phyloP scores from a whole-genome alignment of 306 rosid species.

The Castanospermum australe region DNA sequence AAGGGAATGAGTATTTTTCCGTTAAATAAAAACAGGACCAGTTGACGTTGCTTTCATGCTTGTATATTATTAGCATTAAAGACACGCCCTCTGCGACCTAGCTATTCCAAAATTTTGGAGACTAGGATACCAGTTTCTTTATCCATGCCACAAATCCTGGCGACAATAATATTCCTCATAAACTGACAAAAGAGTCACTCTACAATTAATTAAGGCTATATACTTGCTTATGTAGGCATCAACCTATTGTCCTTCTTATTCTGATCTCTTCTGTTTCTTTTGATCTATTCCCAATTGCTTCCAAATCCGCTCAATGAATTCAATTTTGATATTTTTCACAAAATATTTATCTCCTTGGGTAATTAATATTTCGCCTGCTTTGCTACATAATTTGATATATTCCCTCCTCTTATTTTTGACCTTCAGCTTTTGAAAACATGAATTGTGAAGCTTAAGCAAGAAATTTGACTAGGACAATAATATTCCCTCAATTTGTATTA shows the following conservation, averaged over 20 bases:
- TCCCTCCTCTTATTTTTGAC: background rate
- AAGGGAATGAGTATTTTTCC: background rate
- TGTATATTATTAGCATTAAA: background rate
- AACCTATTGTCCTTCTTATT: background rate
- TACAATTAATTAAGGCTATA: background rate
- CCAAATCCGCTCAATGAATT: background rate
- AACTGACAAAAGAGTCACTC: slow-evolving; percentile 26
- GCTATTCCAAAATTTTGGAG: slow-evolving; percentile 8
- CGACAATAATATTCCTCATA: slow-evolving; percentile 40
- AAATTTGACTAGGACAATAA: background rate
- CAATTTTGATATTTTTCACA: background rate
- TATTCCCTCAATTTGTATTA: background rate
- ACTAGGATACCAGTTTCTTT: slow-evolving; percentile 21
- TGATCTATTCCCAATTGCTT: background rate
- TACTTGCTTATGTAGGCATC: slow-evolving; percentile 6
- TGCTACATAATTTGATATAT: background rate
- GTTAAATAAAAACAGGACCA: background rate
- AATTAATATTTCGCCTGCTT: background rate
- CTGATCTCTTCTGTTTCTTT: background rate
- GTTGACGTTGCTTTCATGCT: background rate
- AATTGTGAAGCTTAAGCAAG: slow-evolving; percentile 4
- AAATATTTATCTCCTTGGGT: background rate
- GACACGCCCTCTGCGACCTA: background rate
- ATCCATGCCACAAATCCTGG: slow-evolving; percentile 32
- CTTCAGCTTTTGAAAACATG: background rate